These are phyloP conservation scores for Salvia miltiorrhiza DNA, from an alignment of 257 asterid species.

Conservation along the genomic window DNA sequence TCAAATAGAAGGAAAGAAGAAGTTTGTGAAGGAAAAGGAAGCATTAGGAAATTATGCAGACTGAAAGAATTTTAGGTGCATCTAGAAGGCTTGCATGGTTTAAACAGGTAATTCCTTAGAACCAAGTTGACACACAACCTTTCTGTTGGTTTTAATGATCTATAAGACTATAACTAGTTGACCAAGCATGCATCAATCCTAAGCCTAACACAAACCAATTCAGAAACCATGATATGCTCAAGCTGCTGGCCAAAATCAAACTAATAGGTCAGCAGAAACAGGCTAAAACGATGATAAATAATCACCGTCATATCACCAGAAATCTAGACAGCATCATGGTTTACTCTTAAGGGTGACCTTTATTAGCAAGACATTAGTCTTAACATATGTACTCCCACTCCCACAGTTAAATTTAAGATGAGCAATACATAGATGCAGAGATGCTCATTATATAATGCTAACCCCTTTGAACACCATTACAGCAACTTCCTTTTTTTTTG, in stretches of 20 bases:
- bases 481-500: no score
- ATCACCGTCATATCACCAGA: background rate
- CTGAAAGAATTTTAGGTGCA: background rate
- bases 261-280: slow-evolving; percentile 1
- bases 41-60: background rate
- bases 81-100: background rate
- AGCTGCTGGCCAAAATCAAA: background rate
- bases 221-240: slow-evolving; percentile 1
- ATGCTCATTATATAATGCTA: slow-evolving; percentile 6
- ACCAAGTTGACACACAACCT: background rate
- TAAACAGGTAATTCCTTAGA: background rate
- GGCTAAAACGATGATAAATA: background rate
- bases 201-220: slow-evolving; percentile 4
- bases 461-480: slow-evolving; percentile 1
- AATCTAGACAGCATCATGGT: slow-evolving; percentile 9
- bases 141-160: background rate
- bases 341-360: background rate
- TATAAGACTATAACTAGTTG: background rate
- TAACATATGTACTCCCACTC: background rate
- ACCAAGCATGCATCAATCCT: background rate
- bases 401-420: background rate
- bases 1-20: background rate
- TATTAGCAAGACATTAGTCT: background rate
- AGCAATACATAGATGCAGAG: slow-evolving; percentile 2
- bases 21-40: background rate